Percentiles rank a stretch among this genome's conserved stretches.
phyloP scores from a whole-genome alignment of 768 basidiomycete genomes.

The Cyathus striatus region DNA sequence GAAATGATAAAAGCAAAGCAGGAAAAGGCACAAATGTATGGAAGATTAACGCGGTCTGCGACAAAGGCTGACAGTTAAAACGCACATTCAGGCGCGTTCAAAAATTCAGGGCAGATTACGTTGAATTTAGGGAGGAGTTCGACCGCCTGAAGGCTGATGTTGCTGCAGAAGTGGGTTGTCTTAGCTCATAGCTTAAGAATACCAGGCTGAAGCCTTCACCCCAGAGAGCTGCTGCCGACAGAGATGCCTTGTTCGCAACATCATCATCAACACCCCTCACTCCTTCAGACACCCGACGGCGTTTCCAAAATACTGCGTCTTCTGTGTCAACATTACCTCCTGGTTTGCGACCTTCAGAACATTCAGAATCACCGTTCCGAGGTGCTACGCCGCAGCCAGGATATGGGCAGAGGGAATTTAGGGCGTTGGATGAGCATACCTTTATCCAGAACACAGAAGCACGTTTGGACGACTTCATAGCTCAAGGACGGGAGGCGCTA shows the following conservation, averaged over 20 bases:
- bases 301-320: constrained; percentile 46
- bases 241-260: constrained; percentile 63
- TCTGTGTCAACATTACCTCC: constrained; percentile 51
- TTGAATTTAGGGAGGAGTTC: constrained; percentile 78
- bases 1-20: constrained; percentile 96
- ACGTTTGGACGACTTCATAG: constrained; percentile 84
- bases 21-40: constrained; percentile 91
- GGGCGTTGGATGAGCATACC: constrained; percentile 83
- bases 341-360: constrained; percentile 38
- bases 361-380: constrained; percentile 86
- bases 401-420: constrained; percentile 58
- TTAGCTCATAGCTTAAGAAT: no score
- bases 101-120: constrained; percentile 85
- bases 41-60: constrained; percentile 6
- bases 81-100: constrained; percentile 80
- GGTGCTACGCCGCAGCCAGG: constrained; percentile 48
- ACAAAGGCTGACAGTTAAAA: no score
- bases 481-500: constrained; percentile 87
- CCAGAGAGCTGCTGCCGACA: constrained; percentile 55
- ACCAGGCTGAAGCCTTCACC: no score
- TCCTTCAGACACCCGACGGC: constrained; percentile 60
- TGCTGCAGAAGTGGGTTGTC: constrained; percentile 37
- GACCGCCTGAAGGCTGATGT: constrained; percentile 69
- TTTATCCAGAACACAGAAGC: constrained; percentile 83
- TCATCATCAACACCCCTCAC: constrained; percentile 32